A percentile compares a stretch with the other conserved stretches of the same genome.
Evolutionary conservation across 1,284 basidiomycete genomes (phyloP).

Genomic region (Tremellales sp.): DNA sequence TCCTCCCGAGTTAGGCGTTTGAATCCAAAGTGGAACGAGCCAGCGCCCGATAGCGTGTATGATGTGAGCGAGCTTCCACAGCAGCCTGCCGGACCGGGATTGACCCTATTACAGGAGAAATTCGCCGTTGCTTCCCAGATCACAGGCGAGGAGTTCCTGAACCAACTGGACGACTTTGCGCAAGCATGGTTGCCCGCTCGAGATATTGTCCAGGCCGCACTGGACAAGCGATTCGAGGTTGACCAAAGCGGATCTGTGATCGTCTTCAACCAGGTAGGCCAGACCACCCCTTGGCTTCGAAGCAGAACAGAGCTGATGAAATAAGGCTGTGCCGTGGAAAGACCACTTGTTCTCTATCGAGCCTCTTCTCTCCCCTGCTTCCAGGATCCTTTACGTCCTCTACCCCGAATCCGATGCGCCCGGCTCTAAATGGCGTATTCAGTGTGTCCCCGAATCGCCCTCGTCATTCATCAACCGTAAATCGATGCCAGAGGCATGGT

Average conservation of each 20-base stretch:
- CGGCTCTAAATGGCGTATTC: conserved; percentile 80
- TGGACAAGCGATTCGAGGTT: conserved; percentile 60
- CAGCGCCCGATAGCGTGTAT: conserved; percentile 57
- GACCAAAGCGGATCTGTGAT: conserved; percentile 74
- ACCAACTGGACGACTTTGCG: conserved; percentile 74
- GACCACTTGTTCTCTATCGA: conserved; percentile 92
- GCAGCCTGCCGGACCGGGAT: no score
- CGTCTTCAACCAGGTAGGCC: conserved; percentile 68
- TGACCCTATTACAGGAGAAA: conserved; percentile 55
- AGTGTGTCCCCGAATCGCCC: conserved; percentile 78
- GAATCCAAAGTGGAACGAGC: conserved; percentile 90
- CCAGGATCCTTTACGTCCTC: conserved; percentile 66
- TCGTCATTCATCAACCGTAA: conserved; percentile 89
- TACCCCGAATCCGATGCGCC: conserved; percentile 72
- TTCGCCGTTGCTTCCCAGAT: conserved; percentile 78
- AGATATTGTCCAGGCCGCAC: conserved; percentile 67
- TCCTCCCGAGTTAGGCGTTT: conserved; percentile 72
- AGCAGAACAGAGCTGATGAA: no score
- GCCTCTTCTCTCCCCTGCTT: conserved; percentile 29
- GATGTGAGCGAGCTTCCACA: conserved; percentile 62
- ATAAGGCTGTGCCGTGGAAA: conserved; percentile 54
- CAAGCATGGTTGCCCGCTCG: conserved; percentile 91
- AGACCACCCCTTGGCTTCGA: not conserved
- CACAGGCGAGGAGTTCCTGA: conserved; percentile 82
- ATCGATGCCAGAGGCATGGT: conserved; percentile 87